Conservation (phyloP, 1,284 basidiomycete species). For the Ceratobasidium sp. region DNA sequence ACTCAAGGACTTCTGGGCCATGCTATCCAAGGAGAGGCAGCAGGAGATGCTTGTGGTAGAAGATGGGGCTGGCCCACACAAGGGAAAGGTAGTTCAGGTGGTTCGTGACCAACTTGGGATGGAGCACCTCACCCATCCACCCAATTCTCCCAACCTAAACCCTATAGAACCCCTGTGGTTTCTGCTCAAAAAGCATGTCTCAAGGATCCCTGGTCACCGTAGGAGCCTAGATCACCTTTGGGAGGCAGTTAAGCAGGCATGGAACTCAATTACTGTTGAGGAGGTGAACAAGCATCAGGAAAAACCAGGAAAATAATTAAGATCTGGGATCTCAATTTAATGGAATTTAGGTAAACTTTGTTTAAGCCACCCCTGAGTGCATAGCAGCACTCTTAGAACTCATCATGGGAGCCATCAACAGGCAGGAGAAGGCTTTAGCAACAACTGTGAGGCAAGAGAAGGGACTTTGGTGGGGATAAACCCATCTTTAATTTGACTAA, state of each 20-base stretch:
- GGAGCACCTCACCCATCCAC: not conserved
- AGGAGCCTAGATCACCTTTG: conserved; percentile 10
- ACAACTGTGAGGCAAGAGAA: no score
- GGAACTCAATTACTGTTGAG: conserved; percentile 17
- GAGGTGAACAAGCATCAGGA: conserved; percentile 22
- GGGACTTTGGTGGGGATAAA: no score
- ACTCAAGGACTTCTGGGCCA: not conserved
- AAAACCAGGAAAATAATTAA: no score
- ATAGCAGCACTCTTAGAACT: no score
- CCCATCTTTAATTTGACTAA: no score
- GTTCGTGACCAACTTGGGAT: conserved; percentile 7
- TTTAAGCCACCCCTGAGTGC: no score
- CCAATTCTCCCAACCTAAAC: conserved; percentile 26
- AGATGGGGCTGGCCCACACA: conserved; percentile 16
- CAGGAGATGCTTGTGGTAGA: conserved; percentile 20
- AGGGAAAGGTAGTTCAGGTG: not conserved
- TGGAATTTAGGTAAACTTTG: no score
- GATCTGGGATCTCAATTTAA: no score
- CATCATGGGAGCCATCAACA: no score
- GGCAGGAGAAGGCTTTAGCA: no score
- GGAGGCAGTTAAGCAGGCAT: not conserved
- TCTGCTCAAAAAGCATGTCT: conserved; percentile 8
- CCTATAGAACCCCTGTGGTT: conserved; percentile 34
- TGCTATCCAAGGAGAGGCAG: conserved; percentile 1
- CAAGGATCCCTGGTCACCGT: not conserved